Percentiles rank a stretch among this genome's conserved stretches.
phyloP scores from a whole-genome alignment of 2,329 filamentous ascomycete genomes.

The Nannizziopsis arthrosporioides region DNA sequence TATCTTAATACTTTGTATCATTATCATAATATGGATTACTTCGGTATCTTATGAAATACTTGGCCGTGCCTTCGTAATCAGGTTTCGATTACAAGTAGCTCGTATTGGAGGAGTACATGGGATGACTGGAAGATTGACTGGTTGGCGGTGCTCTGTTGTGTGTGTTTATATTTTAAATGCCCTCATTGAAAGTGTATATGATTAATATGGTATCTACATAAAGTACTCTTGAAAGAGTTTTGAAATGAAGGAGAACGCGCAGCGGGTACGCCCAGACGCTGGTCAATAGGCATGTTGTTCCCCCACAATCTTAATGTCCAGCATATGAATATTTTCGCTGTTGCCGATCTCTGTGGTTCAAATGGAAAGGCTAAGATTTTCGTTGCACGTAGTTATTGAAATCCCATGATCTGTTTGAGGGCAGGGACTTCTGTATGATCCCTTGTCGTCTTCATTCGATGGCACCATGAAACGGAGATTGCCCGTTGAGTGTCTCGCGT shows the following conservation, averaged over 20 bases:
- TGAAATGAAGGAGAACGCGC: background rate
- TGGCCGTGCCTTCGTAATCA: too few species aligned
- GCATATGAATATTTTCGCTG: background rate
- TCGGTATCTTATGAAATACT: background rate
- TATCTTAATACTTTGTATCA: conserved; percentile 8
- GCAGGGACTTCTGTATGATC: conserved; percentile 48
- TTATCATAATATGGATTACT: conserved; percentile 9
- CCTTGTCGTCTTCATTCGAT: conserved; percentile 66
- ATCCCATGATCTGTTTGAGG: conserved; percentile 2
- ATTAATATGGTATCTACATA: background rate
- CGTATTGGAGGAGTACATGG: too few species aligned
- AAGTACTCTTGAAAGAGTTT: background rate
- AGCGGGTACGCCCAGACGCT: too few species aligned
- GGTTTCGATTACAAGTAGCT: too few species aligned
- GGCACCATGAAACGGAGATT: conserved; percentile 63
- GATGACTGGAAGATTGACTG: too few species aligned
- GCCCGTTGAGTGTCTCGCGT: conserved; percentile 19
- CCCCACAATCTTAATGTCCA: background rate
- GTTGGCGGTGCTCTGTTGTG: too few species aligned
- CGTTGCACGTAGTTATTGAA: background rate
- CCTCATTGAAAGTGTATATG: conserved; percentile 3
- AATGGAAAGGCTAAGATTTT: background rate
- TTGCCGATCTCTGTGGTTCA: background rate
- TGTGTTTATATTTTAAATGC: too few species aligned
- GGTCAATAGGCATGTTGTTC: background rate